phyloP scores from a whole-genome alignment of 2,329 filamentous ascomycete genomes.

The Calonectria hawksworthii region DNA sequence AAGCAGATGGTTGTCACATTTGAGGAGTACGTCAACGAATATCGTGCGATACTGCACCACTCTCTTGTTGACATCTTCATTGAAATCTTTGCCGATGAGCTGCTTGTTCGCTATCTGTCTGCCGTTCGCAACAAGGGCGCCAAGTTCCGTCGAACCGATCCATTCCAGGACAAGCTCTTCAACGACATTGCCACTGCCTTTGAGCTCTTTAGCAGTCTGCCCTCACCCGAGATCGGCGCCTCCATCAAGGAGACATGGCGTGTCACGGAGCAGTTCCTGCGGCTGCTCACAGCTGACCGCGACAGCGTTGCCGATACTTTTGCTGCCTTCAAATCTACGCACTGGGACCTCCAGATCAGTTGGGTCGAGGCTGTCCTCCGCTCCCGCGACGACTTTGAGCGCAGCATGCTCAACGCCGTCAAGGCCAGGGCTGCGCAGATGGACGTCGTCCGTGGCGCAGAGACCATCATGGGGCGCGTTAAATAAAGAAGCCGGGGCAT shows the following conservation, averaged over 20 bases:
- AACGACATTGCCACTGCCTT: slow-evolving; percentile 94
- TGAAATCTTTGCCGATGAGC: slow-evolving; percentile 92
- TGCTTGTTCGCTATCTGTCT: slow-evolving; percentile 87
- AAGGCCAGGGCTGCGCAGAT: slow-evolving; percentile 92
- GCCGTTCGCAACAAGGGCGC: slow-evolving; percentile 90
- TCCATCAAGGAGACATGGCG: slow-evolving; percentile 94
- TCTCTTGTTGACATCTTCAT: slow-evolving; percentile 92
- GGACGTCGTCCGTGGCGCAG: slow-evolving; percentile 82
- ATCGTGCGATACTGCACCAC: slow-evolving; percentile 85
- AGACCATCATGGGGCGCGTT: slow-evolving; percentile 96
- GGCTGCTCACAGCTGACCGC: slow-evolving; percentile 83
- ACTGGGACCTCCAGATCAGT: slow-evolving; percentile 94
- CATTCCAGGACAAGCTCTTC: slow-evolving; percentile 93
- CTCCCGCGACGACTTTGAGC: slow-evolving; percentile 92
- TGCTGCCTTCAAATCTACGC: slow-evolving; percentile 84
- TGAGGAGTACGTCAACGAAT: slow-evolving; percentile 94
- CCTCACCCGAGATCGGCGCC: slow-evolving; percentile 76
- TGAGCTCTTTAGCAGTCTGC: slow-evolving; percentile 83
- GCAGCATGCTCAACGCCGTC: slow-evolving; percentile 87
- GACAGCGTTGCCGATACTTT: slow-evolving; percentile 82
- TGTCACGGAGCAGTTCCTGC: slow-evolving; percentile 86
- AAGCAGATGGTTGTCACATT: slow-evolving; percentile 95
- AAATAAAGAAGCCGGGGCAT: slow-evolving; percentile 66
- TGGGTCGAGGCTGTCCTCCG: slow-evolving; percentile 96
- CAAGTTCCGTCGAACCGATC: slow-evolving; percentile 88